Conservation (phyloP, 176 grass and related monocot genomes). For the Carex myosuroides region DNA sequence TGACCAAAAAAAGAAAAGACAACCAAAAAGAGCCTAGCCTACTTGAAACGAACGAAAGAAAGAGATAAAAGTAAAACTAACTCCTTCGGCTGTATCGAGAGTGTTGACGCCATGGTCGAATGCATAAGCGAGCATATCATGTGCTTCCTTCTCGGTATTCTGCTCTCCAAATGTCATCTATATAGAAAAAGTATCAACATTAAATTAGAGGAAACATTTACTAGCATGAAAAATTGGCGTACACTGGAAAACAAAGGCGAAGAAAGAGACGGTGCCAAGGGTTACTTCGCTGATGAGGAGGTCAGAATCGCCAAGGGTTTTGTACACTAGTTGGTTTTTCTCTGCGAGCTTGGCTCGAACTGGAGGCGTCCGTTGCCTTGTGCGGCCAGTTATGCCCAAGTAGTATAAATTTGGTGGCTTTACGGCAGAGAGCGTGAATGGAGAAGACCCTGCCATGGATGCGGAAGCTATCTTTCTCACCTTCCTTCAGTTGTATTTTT, state of each 20-base stretch:
- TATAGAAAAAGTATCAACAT: neutral
- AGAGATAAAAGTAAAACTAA: conserved; percentile 4
- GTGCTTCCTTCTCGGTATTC: conserved; percentile 48
- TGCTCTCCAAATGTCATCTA: conserved; percentile 50
- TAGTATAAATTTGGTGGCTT: neutral
- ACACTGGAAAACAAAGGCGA: neutral
- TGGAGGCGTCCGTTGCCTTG: neutral
- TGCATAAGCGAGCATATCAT: conserved; percentile 32
- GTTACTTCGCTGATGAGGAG: conserved; percentile 39
- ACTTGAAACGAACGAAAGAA: neutral
- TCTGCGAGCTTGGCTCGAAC: neutral
- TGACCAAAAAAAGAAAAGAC: too few species aligned
- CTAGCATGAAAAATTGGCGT: neutral
- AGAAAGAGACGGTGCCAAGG: conserved; percentile 31
- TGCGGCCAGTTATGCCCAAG: neutral
- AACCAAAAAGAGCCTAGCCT: neutral
- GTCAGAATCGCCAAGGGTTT: conserved; percentile 39
- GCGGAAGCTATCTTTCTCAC: neutral
- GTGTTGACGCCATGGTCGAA: conserved; percentile 34
- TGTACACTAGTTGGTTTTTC: conserved; percentile 19
- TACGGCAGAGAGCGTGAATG: neutral
- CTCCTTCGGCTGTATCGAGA: conserved; percentile 37
- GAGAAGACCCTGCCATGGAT: neutral
- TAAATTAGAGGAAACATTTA: neutral
- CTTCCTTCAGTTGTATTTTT: neutral